Conservation (phyloP, 148 eudicot species). For the Vaccinium myrtillus region DNA sequence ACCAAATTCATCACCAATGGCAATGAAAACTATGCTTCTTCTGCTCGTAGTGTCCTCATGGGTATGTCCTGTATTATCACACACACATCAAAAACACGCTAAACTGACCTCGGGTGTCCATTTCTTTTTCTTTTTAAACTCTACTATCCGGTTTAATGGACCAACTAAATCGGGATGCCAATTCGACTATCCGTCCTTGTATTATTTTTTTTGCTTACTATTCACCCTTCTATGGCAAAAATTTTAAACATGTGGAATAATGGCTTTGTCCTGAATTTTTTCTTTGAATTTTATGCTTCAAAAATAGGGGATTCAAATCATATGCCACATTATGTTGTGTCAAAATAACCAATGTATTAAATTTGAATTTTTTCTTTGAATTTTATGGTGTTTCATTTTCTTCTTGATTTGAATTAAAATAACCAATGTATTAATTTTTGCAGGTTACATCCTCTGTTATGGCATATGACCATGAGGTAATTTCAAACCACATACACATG, state of each 20-base stretch:
- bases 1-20: neutral
- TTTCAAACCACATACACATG: neutral
- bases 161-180: too few relatives aligned
- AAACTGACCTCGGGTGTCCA: neutral
- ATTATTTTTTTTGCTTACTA: too few relatives aligned
- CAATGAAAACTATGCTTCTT: neutral
- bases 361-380: neutral
- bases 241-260: too few relatives aligned
- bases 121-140: neutral
- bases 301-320: neutral
- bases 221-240: too few relatives aligned
- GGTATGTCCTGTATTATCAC: neutral
- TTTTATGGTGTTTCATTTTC: too few relatives aligned
- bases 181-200: too few relatives aligned
- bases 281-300: neutral
- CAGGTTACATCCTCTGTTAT: neutral
- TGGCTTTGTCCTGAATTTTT: neutral
- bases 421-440: neutral
- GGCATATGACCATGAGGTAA: neutral
- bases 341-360: neutral
- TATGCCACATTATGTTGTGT: neutral
- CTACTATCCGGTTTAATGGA: too few relatives aligned
- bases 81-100: too few relatives aligned
- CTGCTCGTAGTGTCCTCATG: neutral
- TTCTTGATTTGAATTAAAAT: too few relatives aligned